A percentile compares a stretch with the other conserved stretches of the same genome.
phyloP scores from a whole-genome alignment of 1,139 yeast genomes.

The Dujonia santamariae region DNA sequence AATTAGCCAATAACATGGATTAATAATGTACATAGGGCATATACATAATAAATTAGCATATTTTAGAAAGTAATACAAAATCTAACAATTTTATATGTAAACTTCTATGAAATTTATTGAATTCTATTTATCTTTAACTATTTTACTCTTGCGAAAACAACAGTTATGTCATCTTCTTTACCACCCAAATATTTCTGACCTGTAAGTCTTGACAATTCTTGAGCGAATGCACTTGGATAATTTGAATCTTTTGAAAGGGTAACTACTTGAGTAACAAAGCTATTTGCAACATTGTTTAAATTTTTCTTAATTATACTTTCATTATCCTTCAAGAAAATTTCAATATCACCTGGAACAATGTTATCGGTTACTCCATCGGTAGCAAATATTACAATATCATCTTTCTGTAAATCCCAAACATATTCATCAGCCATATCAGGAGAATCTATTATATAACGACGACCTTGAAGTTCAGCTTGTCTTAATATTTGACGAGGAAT shows the following conservation, averaged over 20 bases:
- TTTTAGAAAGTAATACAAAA: neutral
- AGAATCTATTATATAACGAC: constrained; percentile 57
- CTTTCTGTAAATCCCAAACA: constrained; percentile 50
- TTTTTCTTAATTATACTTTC: constrained; percentile 17
- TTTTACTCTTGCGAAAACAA: constrained; percentile 63
- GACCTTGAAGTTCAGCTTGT: constrained; percentile 54
- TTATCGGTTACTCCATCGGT: constrained; percentile 96
- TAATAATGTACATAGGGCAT: constrained; percentile 8
- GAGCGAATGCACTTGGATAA: constrained; percentile 85
- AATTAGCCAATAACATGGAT: constrained; percentile 40
- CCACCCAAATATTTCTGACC: constrained; percentile 83
- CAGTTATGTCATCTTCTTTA: constrained; percentile 91
- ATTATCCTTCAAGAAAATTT: constrained; percentile 49
- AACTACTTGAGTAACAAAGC: constrained; percentile 66
- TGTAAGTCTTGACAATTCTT: constrained; percentile 66
- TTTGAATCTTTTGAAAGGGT: constrained; percentile 67
- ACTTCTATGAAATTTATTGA: neutral
- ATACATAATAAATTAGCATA: too few relatives aligned
- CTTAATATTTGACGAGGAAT: constrained; percentile 63
- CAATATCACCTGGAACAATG: constrained; percentile 71
- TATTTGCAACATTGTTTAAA: constrained; percentile 43
- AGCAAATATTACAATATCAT: constrained; percentile 79
- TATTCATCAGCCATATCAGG: constrained; percentile 53
- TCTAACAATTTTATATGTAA: neutral
- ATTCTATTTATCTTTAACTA: constrained; percentile 1